A percentile compares a stretch with the other conserved stretches of the same genome.
Evolutionary conservation across 73 alveolate species (phyloP).

Genomic region (Paraurostyla sp.): DNA sequence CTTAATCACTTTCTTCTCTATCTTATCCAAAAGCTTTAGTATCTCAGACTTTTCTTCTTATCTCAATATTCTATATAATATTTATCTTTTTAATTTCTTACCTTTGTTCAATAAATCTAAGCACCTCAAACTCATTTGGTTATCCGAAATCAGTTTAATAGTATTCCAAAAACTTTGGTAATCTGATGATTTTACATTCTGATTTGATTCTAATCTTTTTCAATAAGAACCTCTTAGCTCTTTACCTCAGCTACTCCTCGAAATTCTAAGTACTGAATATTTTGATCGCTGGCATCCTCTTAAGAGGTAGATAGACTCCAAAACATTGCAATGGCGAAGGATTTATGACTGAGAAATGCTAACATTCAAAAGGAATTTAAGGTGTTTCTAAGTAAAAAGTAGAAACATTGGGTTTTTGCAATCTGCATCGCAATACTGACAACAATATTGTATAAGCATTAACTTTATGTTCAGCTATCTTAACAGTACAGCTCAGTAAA

Average conservation of each 20-base stretch:
- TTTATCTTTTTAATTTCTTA: background rate
- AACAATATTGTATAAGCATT: slow-evolving; percentile 26
- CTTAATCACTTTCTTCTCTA: background rate
- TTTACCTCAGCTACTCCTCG: slow-evolving; percentile 4
- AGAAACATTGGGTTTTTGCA: background rate
- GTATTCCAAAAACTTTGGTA: background rate
- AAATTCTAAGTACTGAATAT: background rate
- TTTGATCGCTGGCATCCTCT: background rate
- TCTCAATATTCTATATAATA: background rate
- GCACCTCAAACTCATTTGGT: background rate
- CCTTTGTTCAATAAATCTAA: background rate
- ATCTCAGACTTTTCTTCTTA: background rate
- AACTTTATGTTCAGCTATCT: background rate
- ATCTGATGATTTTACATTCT: background rate
- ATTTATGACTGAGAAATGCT: background rate
- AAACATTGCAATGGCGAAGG: background rate
- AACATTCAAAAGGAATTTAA: background rate
- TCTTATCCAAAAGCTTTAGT: background rate
- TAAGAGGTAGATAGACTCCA: slow-evolving; percentile 6
- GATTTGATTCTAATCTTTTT: background rate
- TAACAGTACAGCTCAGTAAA: background rate
- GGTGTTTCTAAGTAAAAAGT: background rate
- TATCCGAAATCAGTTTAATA: background rate
- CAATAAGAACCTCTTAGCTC: slow-evolving; percentile 6
- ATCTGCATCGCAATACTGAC: background rate